Evolutionary conservation across 176 grass and related monocot species (phyloP).

Genomic region (Carex cristatella): DNA sequence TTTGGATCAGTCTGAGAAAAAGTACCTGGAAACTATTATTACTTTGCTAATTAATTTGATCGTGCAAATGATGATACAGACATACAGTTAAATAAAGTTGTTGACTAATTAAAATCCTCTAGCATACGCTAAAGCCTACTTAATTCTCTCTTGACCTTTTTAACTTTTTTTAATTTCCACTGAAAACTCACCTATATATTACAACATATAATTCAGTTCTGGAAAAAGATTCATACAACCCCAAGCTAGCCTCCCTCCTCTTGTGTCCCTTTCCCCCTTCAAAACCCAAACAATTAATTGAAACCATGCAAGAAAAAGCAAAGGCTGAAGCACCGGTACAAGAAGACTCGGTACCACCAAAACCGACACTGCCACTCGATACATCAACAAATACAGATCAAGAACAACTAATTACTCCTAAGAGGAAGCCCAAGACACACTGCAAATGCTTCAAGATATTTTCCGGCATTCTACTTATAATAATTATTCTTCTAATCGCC

Average conservation of each 20-base stretch:
- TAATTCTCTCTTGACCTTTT: not conserved
- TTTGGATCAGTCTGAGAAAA: no score
- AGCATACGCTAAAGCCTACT: not conserved
- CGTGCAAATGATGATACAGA: not conserved
- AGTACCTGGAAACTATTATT: no score
- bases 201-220: not conserved
- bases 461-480: slow-evolving; percentile 30
- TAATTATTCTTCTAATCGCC: slow-evolving; percentile 20
- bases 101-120: not conserved
- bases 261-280: no score
- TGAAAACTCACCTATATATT: not conserved
- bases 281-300: not conserved
- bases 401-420: not conserved
- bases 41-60: not conserved
- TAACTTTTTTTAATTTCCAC: not conserved
- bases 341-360: not conserved
- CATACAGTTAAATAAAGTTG: not conserved
- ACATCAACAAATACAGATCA: not conserved
- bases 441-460: slow-evolving; percentile 1
- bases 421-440: slow-evolving; percentile 10
- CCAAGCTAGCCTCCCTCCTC: not conserved
- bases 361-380: not conserved
- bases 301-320: not conserved
- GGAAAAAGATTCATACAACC: not conserved
- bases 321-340: not conserved